Conservation (phyloP, 176 grass and related monocot species). For the Bromus sterilis region DNA sequence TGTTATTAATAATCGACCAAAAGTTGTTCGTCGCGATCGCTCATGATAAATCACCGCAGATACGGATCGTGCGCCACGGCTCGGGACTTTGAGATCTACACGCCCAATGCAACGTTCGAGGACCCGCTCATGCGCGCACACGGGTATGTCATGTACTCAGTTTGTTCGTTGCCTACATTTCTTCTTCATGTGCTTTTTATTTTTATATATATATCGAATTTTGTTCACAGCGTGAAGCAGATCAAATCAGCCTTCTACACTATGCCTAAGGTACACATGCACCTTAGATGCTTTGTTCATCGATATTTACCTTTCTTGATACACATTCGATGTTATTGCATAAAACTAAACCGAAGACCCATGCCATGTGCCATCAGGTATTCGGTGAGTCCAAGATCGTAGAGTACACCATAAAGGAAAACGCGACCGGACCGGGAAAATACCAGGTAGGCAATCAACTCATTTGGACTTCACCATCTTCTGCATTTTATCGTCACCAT, state of each 20-base stretch:
- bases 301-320: background rate
- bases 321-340: background rate
- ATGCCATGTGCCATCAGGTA: background rate
- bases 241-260: conserved; percentile 41
- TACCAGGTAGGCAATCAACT: background rate
- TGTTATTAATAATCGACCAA: background rate
- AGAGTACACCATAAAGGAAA: conserved; percentile 23
- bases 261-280: conserved; percentile 20
- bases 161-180: background rate
- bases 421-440: background rate
- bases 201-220: background rate
- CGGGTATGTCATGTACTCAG: conserved; percentile 1
- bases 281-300: background rate
- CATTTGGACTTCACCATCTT: background rate
- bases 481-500: background rate
- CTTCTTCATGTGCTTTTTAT: background rate
- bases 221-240: conserved; percentile 18
- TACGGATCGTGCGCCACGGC: conserved; percentile 36
- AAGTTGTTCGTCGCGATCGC: background rate
- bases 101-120: conserved; percentile 21
- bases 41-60: background rate
- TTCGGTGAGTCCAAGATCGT: conserved; percentile 24
- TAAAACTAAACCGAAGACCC: background rate
- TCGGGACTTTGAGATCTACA: conserved; percentile 31
- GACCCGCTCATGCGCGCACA: conserved; percentile 42